phyloP scores from a whole-genome alignment of 1,284 basidiomycete genomes.

The Trametes polyzona region DNA sequence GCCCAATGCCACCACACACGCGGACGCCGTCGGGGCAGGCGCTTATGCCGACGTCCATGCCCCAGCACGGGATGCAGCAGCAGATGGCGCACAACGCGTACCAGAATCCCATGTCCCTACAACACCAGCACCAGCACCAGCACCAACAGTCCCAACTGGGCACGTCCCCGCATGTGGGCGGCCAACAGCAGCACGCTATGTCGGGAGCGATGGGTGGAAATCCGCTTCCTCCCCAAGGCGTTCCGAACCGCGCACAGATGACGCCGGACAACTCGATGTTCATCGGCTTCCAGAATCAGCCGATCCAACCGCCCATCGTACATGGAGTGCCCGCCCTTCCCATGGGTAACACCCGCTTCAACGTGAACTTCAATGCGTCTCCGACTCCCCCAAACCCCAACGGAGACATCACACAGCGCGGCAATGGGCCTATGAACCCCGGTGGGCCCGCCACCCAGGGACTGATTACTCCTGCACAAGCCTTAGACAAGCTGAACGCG shows the following conservation, averaged over 20 bases:
- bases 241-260: slow-evolving; percentile 42
- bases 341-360: slow-evolving; percentile 38
- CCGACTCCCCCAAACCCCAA: slow-evolving; percentile 48
- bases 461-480: slow-evolving; percentile 65
- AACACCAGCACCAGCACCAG: slow-evolving; percentile 32
- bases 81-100: slow-evolving; percentile 45
- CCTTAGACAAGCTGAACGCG: slow-evolving; percentile 53
- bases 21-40: slow-evolving; percentile 45
- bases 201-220: slow-evolving; percentile 16
- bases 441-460: slow-evolving; percentile 40
- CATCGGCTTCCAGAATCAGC: slow-evolving; percentile 45
- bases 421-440: slow-evolving; percentile 23
- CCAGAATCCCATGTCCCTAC: slow-evolving; percentile 45
- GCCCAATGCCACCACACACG: slow-evolving; percentile 44
- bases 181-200: slow-evolving; percentile 27
- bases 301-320: slow-evolving; percentile 43
- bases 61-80: slow-evolving; percentile 45
- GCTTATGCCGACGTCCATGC: slow-evolving; percentile 50
- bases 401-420: slow-evolving; percentile 42
- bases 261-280: slow-evolving; percentile 51
- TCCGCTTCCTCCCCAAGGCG: slow-evolving; percentile 38
- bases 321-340: slow-evolving; percentile 42
- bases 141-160: slow-evolving; percentile 26
- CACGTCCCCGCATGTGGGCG: slow-evolving; percentile 28
- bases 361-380: slow-evolving; percentile 47